Evolutionary conservation across 306 rosid genomes (phyloP), one percentile per base, ranked within the genome.

Genomic region (Dalbergia cochinchinensis): DNA sequence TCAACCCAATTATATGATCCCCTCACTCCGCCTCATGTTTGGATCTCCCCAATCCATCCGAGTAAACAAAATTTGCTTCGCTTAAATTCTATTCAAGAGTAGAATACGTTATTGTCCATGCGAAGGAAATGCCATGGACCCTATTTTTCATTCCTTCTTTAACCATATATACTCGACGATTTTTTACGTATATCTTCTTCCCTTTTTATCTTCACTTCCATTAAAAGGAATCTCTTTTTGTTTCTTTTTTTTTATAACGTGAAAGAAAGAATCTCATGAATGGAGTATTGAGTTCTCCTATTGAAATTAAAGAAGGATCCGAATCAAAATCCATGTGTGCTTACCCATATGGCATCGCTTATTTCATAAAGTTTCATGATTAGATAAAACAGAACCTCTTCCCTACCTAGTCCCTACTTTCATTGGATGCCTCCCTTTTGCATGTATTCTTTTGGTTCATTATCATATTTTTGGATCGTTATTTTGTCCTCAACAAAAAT

Each of bases 401-500:
- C 16, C 41, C 41, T 6, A 4, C 1, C 41, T 3, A 37, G 41
- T 37, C 41, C n/a, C 26, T 78, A n/a, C 78, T 78, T 83, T 85
- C 83, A 68, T 83, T 51, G 87, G 88, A 85, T 85, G 86, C 89
- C 83, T 4, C 54, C 69, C 80, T 69, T 80, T 80, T 81, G 77
- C 57, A 75, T 66, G 69, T 69, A 71, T 59, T 74, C 75, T 58
- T 26, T 60, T 78, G 58, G 15, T 57, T 64, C 69, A 26, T 68
- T 69, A 82, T 22, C 11, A 63, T 19, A 16, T 62, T 72, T 64
- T 64, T 58, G 66, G 70, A 80, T 76, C 55, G 45, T 76, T 76
- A 80, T 82, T 76, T 69, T 69, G 80, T 75, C 41, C 85, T 26
- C 13, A 47, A 47, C 22, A 71, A 74, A 64, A 77, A 77, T 68